Base-by-base conservation (phyloP, 2,329 filamentous ascomycete species). In the Colletotrichum echinochloae region DNA sequence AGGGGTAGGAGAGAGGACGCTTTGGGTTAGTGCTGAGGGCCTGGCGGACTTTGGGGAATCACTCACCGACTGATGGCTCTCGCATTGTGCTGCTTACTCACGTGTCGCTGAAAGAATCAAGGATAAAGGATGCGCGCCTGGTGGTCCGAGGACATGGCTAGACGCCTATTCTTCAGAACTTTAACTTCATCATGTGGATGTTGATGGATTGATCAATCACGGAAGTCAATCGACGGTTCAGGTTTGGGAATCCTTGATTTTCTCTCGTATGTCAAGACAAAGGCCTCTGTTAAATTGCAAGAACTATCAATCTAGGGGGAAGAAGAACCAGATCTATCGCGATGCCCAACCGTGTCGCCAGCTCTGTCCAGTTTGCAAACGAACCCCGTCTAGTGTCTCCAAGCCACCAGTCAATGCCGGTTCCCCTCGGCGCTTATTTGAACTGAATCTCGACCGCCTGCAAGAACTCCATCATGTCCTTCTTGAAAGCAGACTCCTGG, bases 401-500 rank as follows among this genome's bases (percentile, higher is more conserved):
- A 37, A 20, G 8, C 18, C 1, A 30, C 14, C 14, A 4, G 4
- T 6, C 8, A 18, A n/a, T 18, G 2, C 16, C 2, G 5, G 26
- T 33, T 12, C 12, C 2, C 3, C 18, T n/a, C 11, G 3, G 0
- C 1, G 51, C 18, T 65, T 23, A 70, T 1, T 11, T 46, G 14
- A 70, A 54, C 16, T 39, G 41, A 6, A n/a, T 44, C 20, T 41
- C 26, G 6, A 63, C 49, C 11, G 8, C 5, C 30, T 57, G 18
- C 62, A 70, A n/a, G 9, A 66, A 26, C 20, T n/a, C 20, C 26
- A 26, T 39, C 26, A 70, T 61, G 2, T 16, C 16, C 16, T 14
- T 3, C 49, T 61, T 66, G 11, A 51, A 61, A 0, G n/a, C 26
- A 28, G 41, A 44, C 14, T 70, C 66, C 2, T 26, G 16, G 3